Base-by-base conservation (phyloP, 2,329 filamentous ascomycete species). In the Curvularia hawaiiensis region DNA sequence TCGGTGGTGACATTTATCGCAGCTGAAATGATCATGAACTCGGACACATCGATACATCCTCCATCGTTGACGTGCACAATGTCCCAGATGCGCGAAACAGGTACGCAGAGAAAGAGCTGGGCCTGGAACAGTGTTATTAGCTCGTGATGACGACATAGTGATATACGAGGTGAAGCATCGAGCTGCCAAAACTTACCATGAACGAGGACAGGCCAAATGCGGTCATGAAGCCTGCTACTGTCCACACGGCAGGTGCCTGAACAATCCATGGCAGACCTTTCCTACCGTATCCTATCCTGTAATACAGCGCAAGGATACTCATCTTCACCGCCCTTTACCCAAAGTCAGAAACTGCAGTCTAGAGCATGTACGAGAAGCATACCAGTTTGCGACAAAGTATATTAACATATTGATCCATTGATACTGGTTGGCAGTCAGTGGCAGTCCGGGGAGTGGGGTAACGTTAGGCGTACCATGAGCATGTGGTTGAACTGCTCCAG, bases 311-410 rank as follows among this genome's bases (percentile, higher is more conserved):
- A 11, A 72, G 50, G 12, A 71, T 70, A 54, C 68, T 71, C 67
- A 72, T 69, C 41, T 72, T 72, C 0, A 72, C 67, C 12, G 68
- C 60, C 68, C 69, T 71, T 12, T 20, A 24, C 14, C 46, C 31
- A 3, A 40, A 12, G 45, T 56, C 47, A 52, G 47, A 20, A 10
- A 16, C 12, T 48, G 33, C 11, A 10, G 12, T 28, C 5, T 28
- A 16, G 10, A 11, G 12, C 14, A 9, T 26, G 26, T 46, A 20
- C 30, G n/a, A 41, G 31, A 26, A 24, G 24, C 50, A 38, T 52
- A 69, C 69, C 69, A 71, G 39, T 69, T 72, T 14, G 63, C 68
- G 26, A 67, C 49, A 30, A 69, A 67, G 52, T 72, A 72, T 18
- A 70, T 54, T 24, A 70, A 48, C 61, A 68, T 63, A 41, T 68